Conservation (phyloP, 108 stramenopile species). For the Cyclotella choctawhatcheeana region DNA sequence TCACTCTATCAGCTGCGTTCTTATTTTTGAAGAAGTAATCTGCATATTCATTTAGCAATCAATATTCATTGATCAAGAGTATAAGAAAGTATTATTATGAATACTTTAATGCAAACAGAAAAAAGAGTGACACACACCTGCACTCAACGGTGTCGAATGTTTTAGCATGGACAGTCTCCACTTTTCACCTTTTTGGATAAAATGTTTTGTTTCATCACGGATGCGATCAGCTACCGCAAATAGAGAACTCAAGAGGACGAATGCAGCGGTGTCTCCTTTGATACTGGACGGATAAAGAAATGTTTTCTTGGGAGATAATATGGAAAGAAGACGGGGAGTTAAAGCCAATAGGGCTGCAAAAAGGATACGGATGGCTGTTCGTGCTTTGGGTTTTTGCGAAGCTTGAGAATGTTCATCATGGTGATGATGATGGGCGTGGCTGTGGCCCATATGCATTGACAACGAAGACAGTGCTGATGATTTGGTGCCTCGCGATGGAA, state of each 20-base stretch:
- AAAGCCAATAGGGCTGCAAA: constrained; percentile 45
- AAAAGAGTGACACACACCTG: too few species aligned
- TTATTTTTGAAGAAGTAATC: constrained; percentile 62
- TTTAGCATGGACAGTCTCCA: constrained; percentile 56
- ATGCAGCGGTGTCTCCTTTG: constrained; percentile 47
- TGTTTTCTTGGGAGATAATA: constrained; percentile 46
- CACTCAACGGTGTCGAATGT: constrained; percentile 50
- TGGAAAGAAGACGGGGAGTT: constrained; percentile 38
- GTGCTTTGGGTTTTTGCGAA: constrained; percentile 9
- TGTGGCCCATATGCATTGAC: constrained; percentile 62
- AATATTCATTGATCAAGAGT: too few species aligned
- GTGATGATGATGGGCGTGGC: constrained; percentile 51
- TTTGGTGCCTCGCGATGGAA: neutral
- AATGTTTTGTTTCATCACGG: constrained; percentile 42
- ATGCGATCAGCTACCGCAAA: constrained; percentile 45
- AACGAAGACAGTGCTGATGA: constrained; percentile 10
- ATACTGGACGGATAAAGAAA: neutral
- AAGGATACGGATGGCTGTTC: constrained; percentile 52
- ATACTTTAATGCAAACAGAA: too few species aligned
- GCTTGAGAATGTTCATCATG: constrained; percentile 22
- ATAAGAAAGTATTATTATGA: too few species aligned
- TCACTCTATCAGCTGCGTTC: constrained; percentile 84
- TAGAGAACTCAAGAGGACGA: constrained; percentile 33
- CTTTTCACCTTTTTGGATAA: constrained; percentile 42
- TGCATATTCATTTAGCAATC: too few species aligned